Base-by-base conservation (phyloP, 164 flowering plant species). In the Stephania japonica region DNA sequence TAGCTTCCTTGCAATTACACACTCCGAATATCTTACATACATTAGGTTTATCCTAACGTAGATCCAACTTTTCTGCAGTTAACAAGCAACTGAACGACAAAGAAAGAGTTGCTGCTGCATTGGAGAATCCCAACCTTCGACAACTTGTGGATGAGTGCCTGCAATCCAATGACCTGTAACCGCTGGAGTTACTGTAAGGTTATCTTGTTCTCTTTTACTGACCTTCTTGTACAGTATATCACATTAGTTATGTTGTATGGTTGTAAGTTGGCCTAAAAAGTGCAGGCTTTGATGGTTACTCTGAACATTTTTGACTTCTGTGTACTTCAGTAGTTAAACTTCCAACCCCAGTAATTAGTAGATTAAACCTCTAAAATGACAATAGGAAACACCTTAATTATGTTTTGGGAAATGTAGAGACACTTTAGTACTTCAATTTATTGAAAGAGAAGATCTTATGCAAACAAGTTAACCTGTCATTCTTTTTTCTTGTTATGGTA, bases 1-100 rank as follows among this genome's bases (percentile, higher is more conserved):
- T 32, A 32, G 38, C 38, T 32, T 32, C 38, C 38, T 32, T 32
- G 38, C 38, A 32, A 32, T 32, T 32, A 32, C 38, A 32, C 4
- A 32, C 38, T 32, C 38, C 38, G 4, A 32, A 4, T 32, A 32
- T 32, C 0, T 32, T 32, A 32, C 38, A 32, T 32, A 32, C 38
- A 32, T 32, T 32, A 32, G 38, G 38, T 32, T 32, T 32, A 0
- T 32, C 38, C 38, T 32, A 32, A 32, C 38, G 38, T 32, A 32
- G 38, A 25, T 38, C 56, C 41, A 67, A 32, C 23, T 19, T 32
- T 62, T 68, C 68, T 81, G 79, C 82, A 94, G 97, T 94, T 32
- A 94, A 94, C 73, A 94, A 94, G 85, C 98, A 94, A 83, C 71
- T 92, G 79, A 94, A 92, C 77, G 97, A 94, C 50, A 94, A 94